Conservation (phyloP, 208 protist genomes). For the Wallacemonas collosoma region DNA sequence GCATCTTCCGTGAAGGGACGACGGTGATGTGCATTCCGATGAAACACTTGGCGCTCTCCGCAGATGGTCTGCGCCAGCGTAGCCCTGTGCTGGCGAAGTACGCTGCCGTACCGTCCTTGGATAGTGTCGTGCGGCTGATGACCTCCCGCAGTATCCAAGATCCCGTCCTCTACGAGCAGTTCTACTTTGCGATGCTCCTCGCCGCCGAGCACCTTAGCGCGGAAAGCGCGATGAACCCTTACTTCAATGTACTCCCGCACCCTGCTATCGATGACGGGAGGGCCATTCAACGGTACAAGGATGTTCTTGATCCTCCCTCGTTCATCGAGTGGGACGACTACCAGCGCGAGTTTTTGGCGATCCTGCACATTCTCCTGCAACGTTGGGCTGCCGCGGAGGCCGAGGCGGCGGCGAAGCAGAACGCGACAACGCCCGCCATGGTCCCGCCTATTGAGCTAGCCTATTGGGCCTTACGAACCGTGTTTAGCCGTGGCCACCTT, state of each 20-base stretch:
- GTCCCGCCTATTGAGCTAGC: constrained; percentile 63
- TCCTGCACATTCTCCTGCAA: constrained; percentile 47
- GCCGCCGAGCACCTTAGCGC: constrained; percentile 60
- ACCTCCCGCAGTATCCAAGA: constrained; percentile 61
- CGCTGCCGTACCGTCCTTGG: constrained; percentile 43
- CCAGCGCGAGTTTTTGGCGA: constrained; percentile 65
- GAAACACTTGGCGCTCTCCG: constrained; percentile 35
- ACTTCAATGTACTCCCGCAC: constrained; percentile 72
- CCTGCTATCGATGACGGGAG: constrained; percentile 67
- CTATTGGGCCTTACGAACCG: constrained; percentile 82
- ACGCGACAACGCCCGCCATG: neutral
- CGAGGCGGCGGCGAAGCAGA: neutral
- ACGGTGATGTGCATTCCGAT: constrained; percentile 70
- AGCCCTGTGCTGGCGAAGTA: constrained; percentile 27
- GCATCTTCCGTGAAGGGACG: constrained; percentile 50
- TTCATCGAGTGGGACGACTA: constrained; percentile 88
- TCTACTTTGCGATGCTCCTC: constrained; percentile 70
- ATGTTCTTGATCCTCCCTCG: constrained; percentile 58
- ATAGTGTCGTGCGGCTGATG: constrained; percentile 56
- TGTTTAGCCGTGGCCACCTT: constrained; percentile 75
- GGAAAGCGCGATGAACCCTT: constrained; percentile 39
- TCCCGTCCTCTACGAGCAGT: constrained; percentile 70
- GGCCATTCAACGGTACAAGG: constrained; percentile 70
- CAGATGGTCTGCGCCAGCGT: constrained; percentile 39
- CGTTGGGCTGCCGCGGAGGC: constrained; percentile 40